Evolutionary conservation across 371 early-diverging fungal genomes (phyloP).

Genomic region (Funneliformis caledonium): DNA sequence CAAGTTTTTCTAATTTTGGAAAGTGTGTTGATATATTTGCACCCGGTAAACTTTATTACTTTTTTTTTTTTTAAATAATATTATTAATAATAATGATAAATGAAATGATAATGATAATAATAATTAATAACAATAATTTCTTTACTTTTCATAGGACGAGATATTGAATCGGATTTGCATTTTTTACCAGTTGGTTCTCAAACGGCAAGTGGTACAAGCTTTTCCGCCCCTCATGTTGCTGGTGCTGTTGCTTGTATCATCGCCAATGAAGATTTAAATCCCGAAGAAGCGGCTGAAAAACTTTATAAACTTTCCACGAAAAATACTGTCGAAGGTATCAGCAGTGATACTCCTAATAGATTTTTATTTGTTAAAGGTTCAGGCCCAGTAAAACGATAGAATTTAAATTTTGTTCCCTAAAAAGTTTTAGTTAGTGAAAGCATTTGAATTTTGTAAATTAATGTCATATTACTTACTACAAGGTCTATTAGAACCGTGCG

Average conservation of each 20-base stretch:
- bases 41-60: slow-evolving; percentile 44
- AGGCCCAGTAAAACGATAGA: too few species aligned
- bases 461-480: too few species aligned
- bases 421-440: too few species aligned
- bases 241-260: slow-evolving; percentile 43
- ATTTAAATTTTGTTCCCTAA: too few species aligned
- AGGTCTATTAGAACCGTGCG: too few species aligned
- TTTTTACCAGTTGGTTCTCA: slow-evolving; percentile 43
- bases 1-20: slow-evolving; percentile 78
- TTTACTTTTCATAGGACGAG: slow-evolving; percentile 40
- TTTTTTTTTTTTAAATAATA: background rate
- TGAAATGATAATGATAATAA: slow-evolving; percentile 39
- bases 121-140: slow-evolving; percentile 56
- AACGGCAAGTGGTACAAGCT: slow-evolving; percentile 79
- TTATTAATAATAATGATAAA: too few species aligned
- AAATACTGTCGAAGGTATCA: background rate
- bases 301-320: background rate
- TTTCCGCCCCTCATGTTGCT: slow-evolving; percentile 79
- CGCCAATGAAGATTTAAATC: background rate
- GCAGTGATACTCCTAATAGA: background rate
- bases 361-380: background rate
- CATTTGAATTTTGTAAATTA: too few species aligned
- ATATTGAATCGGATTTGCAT: background rate
- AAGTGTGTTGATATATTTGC: slow-evolving; percentile 71
- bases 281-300: background rate